Evolutionary conservation across 768 basidiomycete genomes (phyloP).

Genomic region (Albatrellus ellisii): DNA sequence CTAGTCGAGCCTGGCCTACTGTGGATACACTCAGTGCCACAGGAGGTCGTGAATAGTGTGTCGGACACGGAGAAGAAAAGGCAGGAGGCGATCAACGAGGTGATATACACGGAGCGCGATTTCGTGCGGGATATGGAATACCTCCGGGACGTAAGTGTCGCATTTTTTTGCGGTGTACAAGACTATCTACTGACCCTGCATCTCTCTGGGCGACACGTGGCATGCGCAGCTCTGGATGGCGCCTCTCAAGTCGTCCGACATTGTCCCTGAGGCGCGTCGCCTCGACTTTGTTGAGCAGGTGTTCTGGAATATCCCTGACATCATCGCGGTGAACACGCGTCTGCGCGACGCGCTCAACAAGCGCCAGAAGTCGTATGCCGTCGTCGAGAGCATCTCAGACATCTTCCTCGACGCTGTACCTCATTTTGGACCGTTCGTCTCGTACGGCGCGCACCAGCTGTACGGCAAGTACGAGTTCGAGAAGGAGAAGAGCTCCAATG

Average conservation of each 20-base stretch:
- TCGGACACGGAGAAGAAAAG: constrained; percentile 89
- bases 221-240: constrained; percentile 85
- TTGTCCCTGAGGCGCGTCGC: constrained; percentile 65
- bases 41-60: constrained; percentile 87
- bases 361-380: constrained; percentile 88
- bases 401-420: constrained; percentile 79
- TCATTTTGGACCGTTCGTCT: constrained; percentile 85
- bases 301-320: constrained; percentile 96
- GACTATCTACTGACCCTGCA: constrained; percentile 1
- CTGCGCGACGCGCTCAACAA: constrained; percentile 92
- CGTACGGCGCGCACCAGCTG: constrained; percentile 91
- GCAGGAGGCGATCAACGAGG: constrained; percentile 98
- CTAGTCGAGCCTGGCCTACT: constrained; percentile 67
- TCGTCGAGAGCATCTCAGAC: constrained; percentile 88
- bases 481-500: constrained; percentile 91
- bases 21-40: constrained; percentile 94
- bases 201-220: too few species aligned
- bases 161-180: background rate
- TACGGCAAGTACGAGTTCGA: constrained; percentile 99
- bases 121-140: constrained; percentile 99
- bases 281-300: constrained; percentile 86
- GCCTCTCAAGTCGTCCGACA: constrained; percentile 60
- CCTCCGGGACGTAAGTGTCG: constrained; percentile 67
- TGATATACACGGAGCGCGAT: constrained; percentile 88
- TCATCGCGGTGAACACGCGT: constrained; percentile 80